phyloP scores from a whole-genome alignment of 805 yeast species.

The Pichia scutulata region DNA sequence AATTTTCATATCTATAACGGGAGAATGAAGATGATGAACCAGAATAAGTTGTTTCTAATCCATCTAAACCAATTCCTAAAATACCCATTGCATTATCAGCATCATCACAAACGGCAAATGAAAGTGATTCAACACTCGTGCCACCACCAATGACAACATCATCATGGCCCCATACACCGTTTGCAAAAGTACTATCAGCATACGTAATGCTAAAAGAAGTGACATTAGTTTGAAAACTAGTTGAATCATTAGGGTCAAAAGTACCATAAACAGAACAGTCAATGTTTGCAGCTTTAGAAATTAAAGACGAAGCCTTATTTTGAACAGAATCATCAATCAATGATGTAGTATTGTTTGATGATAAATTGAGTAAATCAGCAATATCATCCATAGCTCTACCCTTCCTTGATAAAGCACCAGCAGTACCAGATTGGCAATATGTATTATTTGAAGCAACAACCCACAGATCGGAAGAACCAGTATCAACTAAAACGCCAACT shows the following conservation, averaged over 20 bases:
- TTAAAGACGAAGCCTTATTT: conserved; percentile 1
- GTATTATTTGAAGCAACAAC: conserved; percentile 45
- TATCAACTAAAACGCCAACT: conserved; percentile 53
- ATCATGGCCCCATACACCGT: conserved; percentile 58
- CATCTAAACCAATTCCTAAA: conserved; percentile 63
- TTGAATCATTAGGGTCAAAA: conserved; percentile 35
- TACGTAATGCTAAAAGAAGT: conserved; percentile 38
- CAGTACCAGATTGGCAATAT: conserved; percentile 28
- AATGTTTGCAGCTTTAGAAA: conserved; percentile 8
- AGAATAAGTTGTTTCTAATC: conserved; percentile 52
- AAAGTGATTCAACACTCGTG: conserved; percentile 37
- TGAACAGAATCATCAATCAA: background rate
- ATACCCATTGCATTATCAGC: conserved; percentile 64
- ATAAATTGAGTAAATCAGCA: conserved; percentile 1
- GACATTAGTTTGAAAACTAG: conserved; percentile 32
- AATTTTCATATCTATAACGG: conserved; percentile 47
- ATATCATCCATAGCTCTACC: conserved; percentile 1
- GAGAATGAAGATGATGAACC: conserved; percentile 16
- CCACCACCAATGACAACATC: conserved; percentile 43
- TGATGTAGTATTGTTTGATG: background rate
- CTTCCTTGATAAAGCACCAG: conserved; percentile 9
- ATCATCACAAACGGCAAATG: conserved; percentile 67
- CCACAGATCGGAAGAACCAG: conserved; percentile 76
- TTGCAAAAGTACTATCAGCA: conserved; percentile 42
- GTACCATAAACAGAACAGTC: conserved; percentile 42